Evolutionary conservation across 169 alveolate species (phyloP).

Genomic region (Eimeria necatrix): DNA sequence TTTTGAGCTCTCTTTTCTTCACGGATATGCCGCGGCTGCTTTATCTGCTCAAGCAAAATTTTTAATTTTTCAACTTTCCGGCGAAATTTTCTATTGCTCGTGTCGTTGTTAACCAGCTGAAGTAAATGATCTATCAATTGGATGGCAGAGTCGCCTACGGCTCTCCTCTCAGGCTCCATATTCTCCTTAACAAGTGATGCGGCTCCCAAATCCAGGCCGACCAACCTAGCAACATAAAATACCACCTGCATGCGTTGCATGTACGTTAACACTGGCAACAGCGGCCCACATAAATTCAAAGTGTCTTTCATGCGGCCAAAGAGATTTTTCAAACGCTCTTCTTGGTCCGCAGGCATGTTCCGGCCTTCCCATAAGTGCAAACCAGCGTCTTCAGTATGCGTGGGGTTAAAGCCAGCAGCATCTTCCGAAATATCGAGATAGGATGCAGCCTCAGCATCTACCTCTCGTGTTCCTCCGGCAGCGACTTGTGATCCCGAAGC

Average conservation of each 20-base stretch:
- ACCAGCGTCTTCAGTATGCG: background rate
- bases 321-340: background rate
- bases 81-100: too few relatives aligned
- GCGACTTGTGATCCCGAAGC: too few relatives aligned
- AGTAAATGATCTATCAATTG: too few relatives aligned
- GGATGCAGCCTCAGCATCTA: too few relatives aligned
- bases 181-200: background rate
- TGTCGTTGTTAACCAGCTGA: too few relatives aligned
- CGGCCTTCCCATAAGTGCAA: background rate
- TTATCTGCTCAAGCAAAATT: background rate
- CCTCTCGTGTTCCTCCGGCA: too few relatives aligned
- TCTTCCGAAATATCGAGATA: too few relatives aligned
- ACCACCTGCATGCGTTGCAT: background rate
- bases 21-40: background rate
- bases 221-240: background rate
- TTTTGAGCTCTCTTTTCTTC: background rate
- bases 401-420: too few relatives aligned
- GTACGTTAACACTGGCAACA: background rate
- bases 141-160: too few relatives aligned
- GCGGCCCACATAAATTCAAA: background rate
- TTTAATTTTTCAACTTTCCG: background rate
- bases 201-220: slow-evolving; percentile 20
- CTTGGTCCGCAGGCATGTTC: background rate
- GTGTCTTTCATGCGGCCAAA: background rate
- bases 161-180: background rate